phyloP scores from a whole-genome alignment of 768 basidiomycete genomes.

The Suillus decipiens region DNA sequence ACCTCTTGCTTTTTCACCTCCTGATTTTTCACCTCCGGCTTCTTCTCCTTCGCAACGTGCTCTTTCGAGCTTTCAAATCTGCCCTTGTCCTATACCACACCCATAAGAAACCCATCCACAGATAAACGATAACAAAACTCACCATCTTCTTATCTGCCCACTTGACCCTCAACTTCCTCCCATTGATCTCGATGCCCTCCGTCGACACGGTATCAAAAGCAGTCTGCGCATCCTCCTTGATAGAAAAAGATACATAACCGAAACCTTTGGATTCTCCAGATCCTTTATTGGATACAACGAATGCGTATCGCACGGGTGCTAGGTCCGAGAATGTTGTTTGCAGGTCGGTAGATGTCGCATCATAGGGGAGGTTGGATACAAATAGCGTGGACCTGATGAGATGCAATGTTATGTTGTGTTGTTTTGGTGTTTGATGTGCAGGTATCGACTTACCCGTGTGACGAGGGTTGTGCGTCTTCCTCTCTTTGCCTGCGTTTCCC shows the following conservation, averaged over 20 bases:
- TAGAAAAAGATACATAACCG: constrained; percentile 92
- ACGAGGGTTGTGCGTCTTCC: constrained; percentile 9
- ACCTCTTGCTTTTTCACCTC: constrained; percentile 48
- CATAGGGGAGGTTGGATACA: constrained; percentile 90
- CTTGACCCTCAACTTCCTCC: constrained; percentile 69
- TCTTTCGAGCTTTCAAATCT: background rate
- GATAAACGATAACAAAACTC: background rate
- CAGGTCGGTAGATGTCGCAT: constrained; percentile 87
- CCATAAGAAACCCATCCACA: background rate
- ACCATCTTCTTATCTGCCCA: constrained; percentile 83
- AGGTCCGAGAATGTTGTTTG: constrained; percentile 94
- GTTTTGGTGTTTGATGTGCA: background rate
- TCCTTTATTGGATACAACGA: constrained; percentile 83
- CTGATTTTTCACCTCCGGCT: constrained; percentile 66
- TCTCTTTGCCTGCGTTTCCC: constrained; percentile 33
- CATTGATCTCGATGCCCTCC: constrained; percentile 65
- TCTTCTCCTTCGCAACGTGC: constrained; percentile 67
- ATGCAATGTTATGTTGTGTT: background rate
- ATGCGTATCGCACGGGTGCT: constrained; percentile 91
- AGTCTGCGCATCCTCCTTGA: constrained; percentile 83
- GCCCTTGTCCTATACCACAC: background rate
- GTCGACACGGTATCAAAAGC: constrained; percentile 66
- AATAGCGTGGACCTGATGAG: constrained; percentile 77
- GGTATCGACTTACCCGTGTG: constrained; percentile 24
- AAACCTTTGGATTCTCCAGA: constrained; percentile 87